A percentile compares a stretch with the other conserved stretches of the same genome.
These are phyloP conservation scores for Helotiales sp. DNA, from an alignment of 2,329 filamentous ascomycete species.

Conservation along the genomic window DNA sequence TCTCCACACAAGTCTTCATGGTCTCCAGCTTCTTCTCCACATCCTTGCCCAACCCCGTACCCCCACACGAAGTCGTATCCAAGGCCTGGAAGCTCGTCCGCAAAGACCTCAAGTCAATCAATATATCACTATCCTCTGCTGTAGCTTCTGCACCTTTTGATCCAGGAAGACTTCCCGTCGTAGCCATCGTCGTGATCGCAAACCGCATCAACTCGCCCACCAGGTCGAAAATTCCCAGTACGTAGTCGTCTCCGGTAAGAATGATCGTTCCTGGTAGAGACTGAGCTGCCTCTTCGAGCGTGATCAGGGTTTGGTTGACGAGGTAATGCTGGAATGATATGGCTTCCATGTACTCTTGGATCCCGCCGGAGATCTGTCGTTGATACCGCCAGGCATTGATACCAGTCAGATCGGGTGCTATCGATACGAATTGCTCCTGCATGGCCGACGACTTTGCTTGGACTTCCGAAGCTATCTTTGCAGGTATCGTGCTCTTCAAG, in stretches of 20 bases:
- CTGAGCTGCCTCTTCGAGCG: constrained; percentile 62
- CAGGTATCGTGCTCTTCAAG: constrained; percentile 66
- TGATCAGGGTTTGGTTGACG: constrained; percentile 74
- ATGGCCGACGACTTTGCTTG: constrained; percentile 74
- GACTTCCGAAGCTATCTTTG: constrained; percentile 72
- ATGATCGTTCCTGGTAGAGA: constrained; percentile 58
- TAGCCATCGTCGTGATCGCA: constrained; percentile 85
- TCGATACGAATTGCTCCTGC: constrained; percentile 65
- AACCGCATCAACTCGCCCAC: constrained; percentile 98
- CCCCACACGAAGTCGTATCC: constrained; percentile 54
- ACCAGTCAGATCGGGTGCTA: constrained; percentile 75
- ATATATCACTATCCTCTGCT: constrained; percentile 59
- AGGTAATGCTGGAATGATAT: constrained; percentile 90
- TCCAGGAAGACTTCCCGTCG: constrained; percentile 55
- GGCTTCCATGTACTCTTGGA: constrained; percentile 95
- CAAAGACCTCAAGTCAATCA: constrained; percentile 81
- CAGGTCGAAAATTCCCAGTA: constrained; percentile 90
- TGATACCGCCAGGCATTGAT: constrained; percentile 85
- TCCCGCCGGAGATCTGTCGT: constrained; percentile 74
- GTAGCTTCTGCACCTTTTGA: constrained; percentile 22
- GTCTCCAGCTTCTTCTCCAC: constrained; percentile 82
- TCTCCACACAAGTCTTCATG: constrained; percentile 87
- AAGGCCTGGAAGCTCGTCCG: constrained; percentile 78
- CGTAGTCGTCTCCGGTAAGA: constrained; percentile 82
- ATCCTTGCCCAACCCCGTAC: constrained; percentile 62